phyloP scores from a whole-genome alignment of 2,329 filamentous ascomycete genomes.

The Cytospora piceicola region DNA sequence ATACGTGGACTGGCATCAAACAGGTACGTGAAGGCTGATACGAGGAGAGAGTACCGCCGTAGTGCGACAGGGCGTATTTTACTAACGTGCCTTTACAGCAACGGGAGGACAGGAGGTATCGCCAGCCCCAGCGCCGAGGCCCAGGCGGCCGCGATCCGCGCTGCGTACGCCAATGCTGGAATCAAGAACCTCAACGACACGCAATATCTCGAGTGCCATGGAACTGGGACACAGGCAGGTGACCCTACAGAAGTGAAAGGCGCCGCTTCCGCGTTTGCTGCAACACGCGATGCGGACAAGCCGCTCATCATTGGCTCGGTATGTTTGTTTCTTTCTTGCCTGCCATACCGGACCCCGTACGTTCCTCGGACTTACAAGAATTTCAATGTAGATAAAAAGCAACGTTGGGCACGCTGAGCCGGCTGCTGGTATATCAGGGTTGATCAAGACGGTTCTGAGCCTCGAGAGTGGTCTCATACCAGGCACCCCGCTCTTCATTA shows the following conservation, averaged over 20 bases:
- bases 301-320: constrained; percentile 31
- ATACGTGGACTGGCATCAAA: not conserved
- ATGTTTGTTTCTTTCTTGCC: no score
- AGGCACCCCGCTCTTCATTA: constrained; percentile 27
- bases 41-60: no score
- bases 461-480: constrained; percentile 32
- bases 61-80: not conserved
- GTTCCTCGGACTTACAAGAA: no score
- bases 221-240: constrained; percentile 41
- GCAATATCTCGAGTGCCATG: constrained; percentile 40
- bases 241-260: constrained; percentile 39
- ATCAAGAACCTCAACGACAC: constrained; percentile 28
- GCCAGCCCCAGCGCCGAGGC: not conserved
- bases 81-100: not conserved
- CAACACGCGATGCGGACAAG: not conserved
- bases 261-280: constrained; percentile 3
- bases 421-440: constrained; percentile 31
- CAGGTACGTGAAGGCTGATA: not conserved
- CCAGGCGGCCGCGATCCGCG: not conserved
- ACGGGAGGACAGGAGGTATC: not conserved
- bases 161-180: constrained; percentile 9
- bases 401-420: constrained; percentile 36
- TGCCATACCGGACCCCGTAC: no score
- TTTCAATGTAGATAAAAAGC: constrained; percentile 29
- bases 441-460: constrained; percentile 34